Evolutionary conservation across 129 eudicot genomes (phyloP).

Genomic region (Centrapalus pauciflorus): DNA sequence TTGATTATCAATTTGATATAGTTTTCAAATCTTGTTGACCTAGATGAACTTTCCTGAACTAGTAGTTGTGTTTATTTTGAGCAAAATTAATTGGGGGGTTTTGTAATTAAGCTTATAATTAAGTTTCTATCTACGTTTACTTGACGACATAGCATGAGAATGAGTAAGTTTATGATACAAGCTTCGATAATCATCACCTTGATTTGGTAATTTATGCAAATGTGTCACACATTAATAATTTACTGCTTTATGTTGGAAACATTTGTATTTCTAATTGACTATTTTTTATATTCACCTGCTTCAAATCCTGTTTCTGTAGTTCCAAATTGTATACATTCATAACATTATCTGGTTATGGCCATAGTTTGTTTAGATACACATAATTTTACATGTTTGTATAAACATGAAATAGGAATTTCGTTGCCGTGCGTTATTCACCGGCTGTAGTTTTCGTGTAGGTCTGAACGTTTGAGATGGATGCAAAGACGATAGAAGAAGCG

Average conservation of each 20-base stretch:
- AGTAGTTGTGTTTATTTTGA: slow-evolving; percentile 13
- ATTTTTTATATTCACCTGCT: background rate
- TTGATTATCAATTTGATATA: slow-evolving; percentile 32
- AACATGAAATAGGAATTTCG: background rate
- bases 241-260: background rate
- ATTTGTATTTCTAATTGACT: background rate
- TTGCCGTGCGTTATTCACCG: background rate
- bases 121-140: slow-evolving; percentile 1
- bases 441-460: slow-evolving; percentile 24
- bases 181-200: background rate
- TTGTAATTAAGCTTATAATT: slow-evolving; percentile 15
- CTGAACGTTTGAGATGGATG: slow-evolving; percentile 47
- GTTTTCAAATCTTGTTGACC: slow-evolving; percentile 29
- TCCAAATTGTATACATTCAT: background rate
- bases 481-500: slow-evolving; percentile 79
- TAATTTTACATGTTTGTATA: no score
- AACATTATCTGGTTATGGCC: background rate
- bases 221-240: background rate
- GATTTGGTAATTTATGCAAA: slow-evolving; percentile 17
- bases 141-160: background rate
- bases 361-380: slow-evolving; percentile 7
- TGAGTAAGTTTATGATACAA: background rate
- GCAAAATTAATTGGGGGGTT: background rate
- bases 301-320: background rate
- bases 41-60: slow-evolving; percentile 22